Evolutionary conservation across 305 asterid genomes (phyloP), one percentile per base, ranked within the genome.

Genomic region (Fraxinus sp.): DNA sequence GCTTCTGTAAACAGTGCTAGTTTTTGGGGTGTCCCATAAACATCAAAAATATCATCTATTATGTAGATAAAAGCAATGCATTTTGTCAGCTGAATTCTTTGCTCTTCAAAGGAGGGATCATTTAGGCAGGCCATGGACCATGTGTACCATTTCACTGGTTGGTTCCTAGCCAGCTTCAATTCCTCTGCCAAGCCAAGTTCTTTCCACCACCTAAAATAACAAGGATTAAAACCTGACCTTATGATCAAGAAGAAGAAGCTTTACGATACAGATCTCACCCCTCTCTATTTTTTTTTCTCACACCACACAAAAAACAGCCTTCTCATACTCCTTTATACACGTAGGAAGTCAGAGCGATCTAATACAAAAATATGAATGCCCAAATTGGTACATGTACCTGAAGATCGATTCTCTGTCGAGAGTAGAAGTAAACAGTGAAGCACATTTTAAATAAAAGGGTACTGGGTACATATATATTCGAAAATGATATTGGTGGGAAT

Each of bases 11-110:
- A 85, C 83, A 84, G 28, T 9, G 74, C 39, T 68, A 85, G 72
- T 39, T 89, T 86, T 7, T 78, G 59, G 1, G 20, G 87, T 8
- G 89, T 80, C 10, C 91, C 91, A 37, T 85, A 89, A 74, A 85
- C 80, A 81, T 89, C 87, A 41, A 86, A 88, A 57, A 90, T 81
- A 28, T 86, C 93, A 81, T 90, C 90, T 78, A 88, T 81, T 57
- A 90, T 7, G 84, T 88, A 90, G 36, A 88, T 78, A 16, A 90
- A 83, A 26, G 89, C 80, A 11, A 85, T 85, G 28, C 86, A 80
- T 66, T 86, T 86, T 18, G 86, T 74, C 20, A 86, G 84, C n/a
- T 79, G 79, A 14, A 88, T 72, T 49, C 92, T 73, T 70, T 83
- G 82, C 26, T 1, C 76, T 11, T 89, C 87, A 18, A 84, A 82